Percentiles rank a stretch among this genome's conserved stretches.
Conservation (phyloP, 352 stramenopile genomes). For the Aphanomyces astaci region DNA sequence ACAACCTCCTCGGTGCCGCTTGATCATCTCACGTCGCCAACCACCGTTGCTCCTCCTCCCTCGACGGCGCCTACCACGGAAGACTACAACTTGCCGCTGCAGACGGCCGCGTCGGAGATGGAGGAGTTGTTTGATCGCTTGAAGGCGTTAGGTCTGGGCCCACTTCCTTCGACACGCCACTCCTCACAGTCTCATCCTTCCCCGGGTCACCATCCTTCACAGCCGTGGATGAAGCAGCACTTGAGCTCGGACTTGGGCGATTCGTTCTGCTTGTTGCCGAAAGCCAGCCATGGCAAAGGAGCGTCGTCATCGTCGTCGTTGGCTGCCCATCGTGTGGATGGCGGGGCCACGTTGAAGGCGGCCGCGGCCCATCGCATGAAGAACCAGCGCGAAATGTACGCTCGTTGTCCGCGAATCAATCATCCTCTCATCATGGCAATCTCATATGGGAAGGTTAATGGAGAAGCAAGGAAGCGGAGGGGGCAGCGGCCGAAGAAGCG, state of each 20-base stretch:
- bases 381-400: slow-evolving; percentile 47
- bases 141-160: slow-evolving; percentile 55
- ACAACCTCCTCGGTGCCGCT: neutral
- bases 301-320: slow-evolving; percentile 26
- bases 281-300: slow-evolving; percentile 1
- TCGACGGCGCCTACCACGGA: slow-evolving; percentile 22
- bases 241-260: slow-evolving; percentile 59
- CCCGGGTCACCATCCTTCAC: no score
- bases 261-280: slow-evolving; percentile 74
- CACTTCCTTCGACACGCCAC: neutral
- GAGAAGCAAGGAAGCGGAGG: slow-evolving; percentile 44
- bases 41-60: no score
- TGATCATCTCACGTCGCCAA: no score
- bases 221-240: slow-evolving; percentile 6
- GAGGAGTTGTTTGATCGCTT: slow-evolving; percentile 77
- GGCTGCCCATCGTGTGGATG: slow-evolving; percentile 48
- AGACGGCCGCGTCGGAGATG: slow-evolving; percentile 56
- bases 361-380: slow-evolving; percentile 74
- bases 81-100: neutral
- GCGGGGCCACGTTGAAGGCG: slow-evolving; percentile 61
- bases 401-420: no score
- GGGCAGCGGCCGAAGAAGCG: neutral
- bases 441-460: slow-evolving; percentile 59
- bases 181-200: neutral
- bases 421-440: neutral